Conservation (phyloP, 441 rosid species). For the Flueggea neowawraea region DNA sequence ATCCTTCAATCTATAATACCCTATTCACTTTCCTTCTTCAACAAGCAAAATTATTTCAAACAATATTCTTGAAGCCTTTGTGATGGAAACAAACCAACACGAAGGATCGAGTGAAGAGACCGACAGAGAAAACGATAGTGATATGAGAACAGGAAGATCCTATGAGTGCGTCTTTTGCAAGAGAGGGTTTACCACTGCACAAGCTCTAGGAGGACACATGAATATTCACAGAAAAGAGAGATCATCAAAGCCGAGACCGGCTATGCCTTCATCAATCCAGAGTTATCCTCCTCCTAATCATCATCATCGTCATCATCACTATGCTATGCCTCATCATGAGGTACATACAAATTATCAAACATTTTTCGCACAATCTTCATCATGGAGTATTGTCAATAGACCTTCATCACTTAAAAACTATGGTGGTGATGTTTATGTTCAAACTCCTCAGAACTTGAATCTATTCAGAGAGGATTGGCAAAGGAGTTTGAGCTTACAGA, state of each 20-base stretch:
- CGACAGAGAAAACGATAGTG: conserved; percentile 26
- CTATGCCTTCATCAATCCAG: conserved; percentile 16
- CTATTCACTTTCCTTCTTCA: conserved; percentile 3
- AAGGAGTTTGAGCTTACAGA: conserved; percentile 42
- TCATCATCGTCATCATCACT: no score
- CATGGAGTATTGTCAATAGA: conserved; percentile 22
- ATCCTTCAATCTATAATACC: conserved; percentile 15
- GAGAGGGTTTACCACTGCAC: conserved; percentile 79
- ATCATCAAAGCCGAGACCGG: conserved; percentile 20
- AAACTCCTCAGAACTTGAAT: conserved; percentile 23
- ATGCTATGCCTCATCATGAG: conserved; percentile 13
- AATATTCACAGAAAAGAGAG: conserved; percentile 67
- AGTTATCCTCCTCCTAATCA: conserved; percentile 13
- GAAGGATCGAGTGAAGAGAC: conserved; percentile 41
- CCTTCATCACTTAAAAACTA: conserved; percentile 10
- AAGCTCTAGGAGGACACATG: conserved; percentile 87
- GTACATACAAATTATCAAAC: conserved; percentile 20
- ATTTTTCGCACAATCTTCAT: conserved; percentile 21
- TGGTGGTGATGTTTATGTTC: conserved; percentile 17
- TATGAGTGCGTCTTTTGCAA: conserved; percentile 70
- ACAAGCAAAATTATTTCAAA: conserved; percentile 1
- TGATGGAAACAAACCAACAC: conserved; percentile 37
- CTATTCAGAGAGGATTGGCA: conserved; percentile 31
- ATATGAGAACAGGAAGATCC: conserved; percentile 29
- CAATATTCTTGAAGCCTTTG: not conserved